A percentile compares a stretch with the other conserved stretches of the same genome.
These are phyloP conservation scores for Camelina laxa DNA, from an alignment of 345 rosid species.

Conservation along the genomic window DNA sequence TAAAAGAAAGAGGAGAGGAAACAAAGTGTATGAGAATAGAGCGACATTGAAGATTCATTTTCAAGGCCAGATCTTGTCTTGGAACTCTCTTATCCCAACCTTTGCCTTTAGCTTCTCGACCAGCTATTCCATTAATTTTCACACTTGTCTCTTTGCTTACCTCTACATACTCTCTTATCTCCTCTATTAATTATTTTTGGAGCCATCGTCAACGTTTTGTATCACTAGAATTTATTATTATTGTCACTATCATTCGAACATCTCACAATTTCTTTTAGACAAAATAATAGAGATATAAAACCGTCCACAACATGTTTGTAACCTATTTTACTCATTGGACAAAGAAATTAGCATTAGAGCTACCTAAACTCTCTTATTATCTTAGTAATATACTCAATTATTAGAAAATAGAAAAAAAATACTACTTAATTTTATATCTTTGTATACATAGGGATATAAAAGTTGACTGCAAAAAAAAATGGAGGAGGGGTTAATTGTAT, in stretches of 20 bases:
- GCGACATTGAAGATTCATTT: conserved; percentile 30
- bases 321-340: background rate
- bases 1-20: background rate
- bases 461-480: background rate
- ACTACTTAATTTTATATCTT: too few relatives aligned
- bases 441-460: too few relatives aligned
- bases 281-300: background rate
- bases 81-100: conserved; percentile 44
- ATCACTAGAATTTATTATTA: background rate
- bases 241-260: background rate
- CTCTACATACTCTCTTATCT: background rate
- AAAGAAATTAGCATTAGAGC: background rate
- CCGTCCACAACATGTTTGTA: background rate
- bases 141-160: conserved; percentile 33
- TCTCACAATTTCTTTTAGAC: background rate
- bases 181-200: conserved; percentile 29
- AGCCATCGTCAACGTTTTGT: conserved; percentile 4
- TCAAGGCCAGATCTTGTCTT: conserved; percentile 39
- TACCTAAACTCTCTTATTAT: background rate
- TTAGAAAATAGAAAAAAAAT: too few relatives aligned
- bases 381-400: too few relatives aligned
- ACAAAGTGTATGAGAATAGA: conserved; percentile 40
- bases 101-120: conserved; percentile 34
- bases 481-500: background rate
- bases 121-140: conserved; percentile 22